Base-by-base conservation (phyloP, 805 yeast genomes). In the Wickerhamiella occidentalis region DNA sequence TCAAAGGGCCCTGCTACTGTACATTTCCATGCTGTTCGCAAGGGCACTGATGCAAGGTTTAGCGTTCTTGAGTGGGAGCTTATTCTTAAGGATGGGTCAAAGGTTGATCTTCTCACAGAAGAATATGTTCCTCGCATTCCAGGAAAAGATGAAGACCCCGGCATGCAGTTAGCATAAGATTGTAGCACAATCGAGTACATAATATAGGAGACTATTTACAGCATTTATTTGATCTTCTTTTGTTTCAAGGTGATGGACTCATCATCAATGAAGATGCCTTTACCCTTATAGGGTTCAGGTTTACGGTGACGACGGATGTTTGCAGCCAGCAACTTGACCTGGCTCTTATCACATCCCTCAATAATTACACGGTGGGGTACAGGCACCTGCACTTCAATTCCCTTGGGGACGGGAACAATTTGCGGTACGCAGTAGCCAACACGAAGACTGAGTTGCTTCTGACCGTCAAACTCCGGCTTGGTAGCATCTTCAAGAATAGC, bases 211-310 rank as follows among this genome's bases (percentile, higher is more conserved):
- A 6, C 42, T 38, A 38, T 38, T 38, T 38, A 40, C 44, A 40
- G 33, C 23, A 18, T 37, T 47, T 75, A 90, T 79, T 92, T 90
- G 65, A 90, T 85, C 76, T 87, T 90, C 76, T 85, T 85, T 58
- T 82, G 85, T 76, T 92, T 92, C 62, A 90, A 73, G 64, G 79
- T 80, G 65, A 92, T 82, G 45, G 94, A 86, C 71, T 92, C 97
- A 61, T 79, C 83, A 66, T 88, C 84, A 46, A 92, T 82, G 64
- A 82, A 92, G 45, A 92, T 82, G 62, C 99, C 99, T 59, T 94
- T 94, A 64, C 98, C 98, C 70, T 92, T 92, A 67, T 92, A 92
- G 36, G 96, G 96, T 70, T 92, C 99, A 42, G 99, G 99, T 53
- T 94, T 94, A 64, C 85, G 85, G 72, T 78, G 78, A 58, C 77